Base-by-base conservation (phyloP, 2,329 filamentous ascomycete genomes). In the Neurospora sp. region DNA sequence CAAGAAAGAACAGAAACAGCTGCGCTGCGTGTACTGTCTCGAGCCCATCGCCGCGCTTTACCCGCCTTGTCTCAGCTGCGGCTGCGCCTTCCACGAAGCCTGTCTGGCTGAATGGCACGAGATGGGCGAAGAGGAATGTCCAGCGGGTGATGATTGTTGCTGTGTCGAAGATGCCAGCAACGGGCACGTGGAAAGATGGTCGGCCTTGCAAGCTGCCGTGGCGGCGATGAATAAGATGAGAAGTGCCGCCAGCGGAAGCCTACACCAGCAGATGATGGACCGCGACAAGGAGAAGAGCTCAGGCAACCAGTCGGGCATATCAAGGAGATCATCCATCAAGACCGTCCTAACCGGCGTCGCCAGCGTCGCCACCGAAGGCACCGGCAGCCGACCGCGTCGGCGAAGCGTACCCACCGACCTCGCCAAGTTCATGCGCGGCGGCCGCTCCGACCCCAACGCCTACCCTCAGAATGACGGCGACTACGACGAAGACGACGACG, bases 141-240 rank as follows among this genome's bases (percentile, higher is more conserved):
- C 88, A 0, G 88, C 87, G 0, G 88, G 88, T 1, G 89, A 90
- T 75, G 89, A 90, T 76, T 91, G 89, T 75, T 81, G 86, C 71
- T 91, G 89, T 74, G 82, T 85, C 0, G 81, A 85, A 15, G 85
- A 89, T 72, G 87, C 88, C 1, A 81, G 80, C 70, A 83, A 81
- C 66, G 87, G 86, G 0, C 82, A 87, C 52, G 84, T 90, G 9
- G 88, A 90, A 77, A 87, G 85, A 23, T 89, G 88, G 85, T 84
- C 84, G 0, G 87, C 86, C 3, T 81, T 87, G 78, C 82, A 83
- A 76, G 83, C 81, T 0, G 81, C 82, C 17, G 72, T 81, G 38
- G 52, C 52, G 23, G 79, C 79, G 4, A 68, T 77, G 33, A 71
- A 69, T 23, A 67, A 70, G 66, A 72, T 68, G 66, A 68, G 28